phyloP scores from a whole-genome alignment of 192 early-diverging fungal species.

The Gonapodya prolifera region DNA sequence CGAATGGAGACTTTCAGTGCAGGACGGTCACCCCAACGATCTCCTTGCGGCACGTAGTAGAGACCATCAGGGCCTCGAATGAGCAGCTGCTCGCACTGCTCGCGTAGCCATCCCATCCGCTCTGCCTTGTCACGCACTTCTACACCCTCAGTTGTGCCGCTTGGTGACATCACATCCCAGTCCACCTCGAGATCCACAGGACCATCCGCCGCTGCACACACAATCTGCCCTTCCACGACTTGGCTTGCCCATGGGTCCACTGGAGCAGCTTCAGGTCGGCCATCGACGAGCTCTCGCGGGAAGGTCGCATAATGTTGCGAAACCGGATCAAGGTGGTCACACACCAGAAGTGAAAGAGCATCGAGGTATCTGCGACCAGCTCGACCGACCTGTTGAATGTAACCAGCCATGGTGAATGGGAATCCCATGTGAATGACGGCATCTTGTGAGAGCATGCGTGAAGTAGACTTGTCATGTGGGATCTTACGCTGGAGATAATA shows the following conservation, averaged over 20 bases:
- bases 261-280: constrained; percentile 12
- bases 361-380: constrained; percentile 51
- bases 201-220: constrained; percentile 60
- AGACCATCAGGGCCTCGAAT: neutral
- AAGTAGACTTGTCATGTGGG: neutral
- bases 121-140: neutral
- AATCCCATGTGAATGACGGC: constrained; percentile 63
- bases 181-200: constrained; percentile 12
- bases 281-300: constrained; percentile 36
- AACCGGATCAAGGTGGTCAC: constrained; percentile 33
- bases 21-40: constrained; percentile 12
- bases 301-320: constrained; percentile 25
- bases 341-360: constrained; percentile 47
- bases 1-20: constrained; percentile 21
- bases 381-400: constrained; percentile 63
- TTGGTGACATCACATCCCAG: neutral
- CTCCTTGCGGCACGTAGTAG: neutral
- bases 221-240: constrained; percentile 41
- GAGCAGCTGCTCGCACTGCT: neutral
- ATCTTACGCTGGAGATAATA: neutral
- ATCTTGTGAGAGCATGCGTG: constrained; percentile 22
- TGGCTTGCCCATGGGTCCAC: constrained; percentile 25
- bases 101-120: neutral
- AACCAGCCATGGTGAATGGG: constrained; percentile 41
- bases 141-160: neutral